Evolutionary conservation across 148 eudicot genomes (phyloP), one percentile per base, ranked within the genome.

Genomic region (Chenopodium album): DNA sequence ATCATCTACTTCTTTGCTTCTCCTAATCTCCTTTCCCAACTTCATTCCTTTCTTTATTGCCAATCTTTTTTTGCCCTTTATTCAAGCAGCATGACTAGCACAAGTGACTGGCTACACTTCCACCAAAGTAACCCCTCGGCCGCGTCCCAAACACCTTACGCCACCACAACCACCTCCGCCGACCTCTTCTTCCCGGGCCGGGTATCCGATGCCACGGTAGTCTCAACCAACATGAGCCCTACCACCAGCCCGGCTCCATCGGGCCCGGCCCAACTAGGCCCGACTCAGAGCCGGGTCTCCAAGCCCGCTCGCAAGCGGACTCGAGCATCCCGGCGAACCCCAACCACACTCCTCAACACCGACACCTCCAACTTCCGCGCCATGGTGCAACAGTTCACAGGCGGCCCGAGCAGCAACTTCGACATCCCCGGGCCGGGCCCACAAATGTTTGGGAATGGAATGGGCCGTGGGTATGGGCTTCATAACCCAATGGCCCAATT

Each of bases 351-450:
- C 14, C 90, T 92, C 75, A 91, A 84, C 83, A 92, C 96, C 12
- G 94, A 92, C 67, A 76, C 96, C 34, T 32, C 91, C 76, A 92
- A 92, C 84, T 92, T 92, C 81, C 88, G 96, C 9, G 94, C 96
- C 84, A 92, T 91, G 94, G 96, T 92, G 71, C 96, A 92, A 70
- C 90, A 88, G 64, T 92, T 88, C 91, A 92, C 96, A 17, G 96
- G 96, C 56, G 94, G 92, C 32, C 85, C 87, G 0, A 48, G 77
- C 67, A 68, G 7, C 47, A 4, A 78, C 16, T 82, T 78, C 20
- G 60, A 77, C 17, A 20, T 67, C 4, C 20, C 56, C 44, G 62
- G 70, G 44, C 54, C 75, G 4, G 50, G 81, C 62, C 81, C 50
- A 47, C 85, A 71, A 4, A 76, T 70, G 60, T 56, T 1, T 1